Conservation (phyloP, 306 rosid genomes). For the Lathyrus oleraceus region DNA sequence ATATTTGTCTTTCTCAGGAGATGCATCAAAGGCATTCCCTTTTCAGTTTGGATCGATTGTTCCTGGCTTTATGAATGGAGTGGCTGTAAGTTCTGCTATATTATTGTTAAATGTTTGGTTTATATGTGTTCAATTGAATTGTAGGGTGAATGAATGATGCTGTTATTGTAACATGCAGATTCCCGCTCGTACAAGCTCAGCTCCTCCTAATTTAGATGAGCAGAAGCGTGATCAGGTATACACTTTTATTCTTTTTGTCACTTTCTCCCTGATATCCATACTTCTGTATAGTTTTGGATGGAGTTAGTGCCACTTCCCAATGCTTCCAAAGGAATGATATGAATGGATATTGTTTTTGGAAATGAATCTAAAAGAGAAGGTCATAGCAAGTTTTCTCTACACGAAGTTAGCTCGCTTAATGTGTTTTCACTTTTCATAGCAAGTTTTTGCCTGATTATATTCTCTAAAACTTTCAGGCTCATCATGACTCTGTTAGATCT, state of each 20-base stretch:
- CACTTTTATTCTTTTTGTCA: background rate
- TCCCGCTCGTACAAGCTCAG: slow-evolving; percentile 95
- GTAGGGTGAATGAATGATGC: slow-evolving; percentile 25
- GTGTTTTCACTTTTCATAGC: slow-evolving; percentile 12
- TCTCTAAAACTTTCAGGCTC: slow-evolving; percentile 58
- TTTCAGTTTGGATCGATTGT: slow-evolving; percentile 87
- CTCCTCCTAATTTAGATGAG: slow-evolving; percentile 96
- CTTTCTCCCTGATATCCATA: slow-evolving; percentile 19
- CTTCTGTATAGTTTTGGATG: slow-evolving; percentile 9
- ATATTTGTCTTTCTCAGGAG: slow-evolving; percentile 53
- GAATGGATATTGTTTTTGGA: background rate
- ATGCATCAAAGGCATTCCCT: slow-evolving; percentile 60
- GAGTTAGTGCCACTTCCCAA: background rate
- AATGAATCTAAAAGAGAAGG: slow-evolving; percentile 18
- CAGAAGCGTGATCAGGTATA: slow-evolving; percentile 85
- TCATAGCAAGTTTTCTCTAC: background rate
- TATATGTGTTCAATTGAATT: background rate
- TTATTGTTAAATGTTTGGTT: slow-evolving; percentile 20
- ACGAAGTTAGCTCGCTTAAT: slow-evolving; percentile 16
- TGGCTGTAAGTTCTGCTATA: slow-evolving; percentile 56
- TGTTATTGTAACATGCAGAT: slow-evolving; percentile 54
- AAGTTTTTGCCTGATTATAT: slow-evolving; percentile 22
- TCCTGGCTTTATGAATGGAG: slow-evolving; percentile 70
- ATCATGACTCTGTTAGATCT: slow-evolving; percentile 54
- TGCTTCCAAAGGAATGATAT: background rate